A percentile compares a stretch with the other conserved stretches of the same genome.
phyloP scores from a whole-genome alignment of 202 grass and related monocot species.

The Alloteropsis angusta region DNA sequence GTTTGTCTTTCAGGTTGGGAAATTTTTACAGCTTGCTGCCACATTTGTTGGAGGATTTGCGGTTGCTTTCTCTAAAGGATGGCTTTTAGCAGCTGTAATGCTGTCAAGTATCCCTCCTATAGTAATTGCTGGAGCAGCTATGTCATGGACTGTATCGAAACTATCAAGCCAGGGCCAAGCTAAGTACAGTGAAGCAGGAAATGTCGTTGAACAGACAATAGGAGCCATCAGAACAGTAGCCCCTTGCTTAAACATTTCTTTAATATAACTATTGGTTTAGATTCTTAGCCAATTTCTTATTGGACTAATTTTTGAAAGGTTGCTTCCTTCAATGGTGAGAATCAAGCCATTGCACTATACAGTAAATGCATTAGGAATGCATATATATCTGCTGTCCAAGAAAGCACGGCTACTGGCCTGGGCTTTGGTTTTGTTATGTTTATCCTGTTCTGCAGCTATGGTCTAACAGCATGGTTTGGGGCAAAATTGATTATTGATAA shows the following conservation, averaged over 20 bases:
- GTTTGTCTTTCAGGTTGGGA: neutral
- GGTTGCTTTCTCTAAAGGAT: constrained; percentile 16
- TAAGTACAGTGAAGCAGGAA: neutral
- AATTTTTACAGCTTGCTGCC: constrained; percentile 9
- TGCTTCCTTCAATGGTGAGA: constrained; percentile 7
- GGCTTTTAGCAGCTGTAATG: constrained; percentile 17
- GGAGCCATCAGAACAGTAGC: constrained; percentile 10
- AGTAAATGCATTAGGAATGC: neutral
- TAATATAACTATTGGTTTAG: neutral
- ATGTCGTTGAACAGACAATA: constrained; percentile 4
- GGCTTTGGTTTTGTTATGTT: neutral
- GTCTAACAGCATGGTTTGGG: constrained; percentile 12
- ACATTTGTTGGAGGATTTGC: constrained; percentile 2
- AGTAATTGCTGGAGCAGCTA: constrained; percentile 4
- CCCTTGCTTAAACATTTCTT: neutral
- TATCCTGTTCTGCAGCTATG: constrained; percentile 5
- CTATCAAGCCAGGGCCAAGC: constrained; percentile 1
- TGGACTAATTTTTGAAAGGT: neutral
- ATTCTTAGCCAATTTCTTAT: neutral
- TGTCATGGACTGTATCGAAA: neutral
- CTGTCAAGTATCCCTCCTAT: constrained; percentile 8
- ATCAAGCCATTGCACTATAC: neutral
- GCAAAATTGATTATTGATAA: constrained; percentile 7
- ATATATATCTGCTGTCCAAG: neutral
- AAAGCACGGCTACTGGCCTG: neutral